These are phyloP conservation scores for Cyclocybe aegerita DNA, from an alignment of 768 basidiomycete species.

Conservation along the genomic window DNA sequence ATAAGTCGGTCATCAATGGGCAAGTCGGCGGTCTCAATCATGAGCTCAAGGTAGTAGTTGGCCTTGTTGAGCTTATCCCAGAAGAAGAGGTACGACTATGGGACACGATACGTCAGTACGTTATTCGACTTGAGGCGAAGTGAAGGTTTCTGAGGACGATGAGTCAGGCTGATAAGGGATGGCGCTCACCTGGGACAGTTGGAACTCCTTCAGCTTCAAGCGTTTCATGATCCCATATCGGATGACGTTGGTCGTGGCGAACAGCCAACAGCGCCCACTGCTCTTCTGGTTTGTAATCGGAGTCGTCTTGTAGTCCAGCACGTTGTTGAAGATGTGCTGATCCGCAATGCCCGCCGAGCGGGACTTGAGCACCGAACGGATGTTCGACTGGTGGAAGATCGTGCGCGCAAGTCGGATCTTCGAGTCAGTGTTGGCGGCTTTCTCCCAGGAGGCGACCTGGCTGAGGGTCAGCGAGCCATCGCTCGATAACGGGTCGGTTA, in stretches of 20 bases:
- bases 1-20: slow-evolving; percentile 85
- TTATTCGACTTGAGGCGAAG: slow-evolving; percentile 1
- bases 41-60: slow-evolving; percentile 89
- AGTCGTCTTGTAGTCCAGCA: slow-evolving; percentile 76
- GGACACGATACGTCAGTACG: not conserved
- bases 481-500: slow-evolving; percentile 43
- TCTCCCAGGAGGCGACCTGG: slow-evolving; percentile 71
- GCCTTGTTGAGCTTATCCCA: slow-evolving; percentile 95
- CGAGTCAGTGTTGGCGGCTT: slow-evolving; percentile 46
- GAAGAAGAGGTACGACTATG: slow-evolving; percentile 87
- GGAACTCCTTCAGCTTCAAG: slow-evolving; percentile 83
- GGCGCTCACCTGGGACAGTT: slow-evolving; percentile 76
- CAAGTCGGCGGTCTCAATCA: slow-evolving; percentile 77
- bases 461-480: slow-evolving; percentile 61
- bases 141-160: not conserved
- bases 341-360: slow-evolving; percentile 63
- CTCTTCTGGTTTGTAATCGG: slow-evolving; percentile 87
- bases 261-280: slow-evolving; percentile 94
- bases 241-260: slow-evolving; percentile 87
- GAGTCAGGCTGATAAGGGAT: not conserved
- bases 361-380: slow-evolving; percentile 60
- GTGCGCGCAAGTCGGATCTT: slow-evolving; percentile 76
- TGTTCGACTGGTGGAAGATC: slow-evolving; percentile 68
- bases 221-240: slow-evolving; percentile 84
- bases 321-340: slow-evolving; percentile 80